phyloP scores from a whole-genome alignment of 2,329 filamentous ascomycete species.

The Pseudomassariella vexata region DNA sequence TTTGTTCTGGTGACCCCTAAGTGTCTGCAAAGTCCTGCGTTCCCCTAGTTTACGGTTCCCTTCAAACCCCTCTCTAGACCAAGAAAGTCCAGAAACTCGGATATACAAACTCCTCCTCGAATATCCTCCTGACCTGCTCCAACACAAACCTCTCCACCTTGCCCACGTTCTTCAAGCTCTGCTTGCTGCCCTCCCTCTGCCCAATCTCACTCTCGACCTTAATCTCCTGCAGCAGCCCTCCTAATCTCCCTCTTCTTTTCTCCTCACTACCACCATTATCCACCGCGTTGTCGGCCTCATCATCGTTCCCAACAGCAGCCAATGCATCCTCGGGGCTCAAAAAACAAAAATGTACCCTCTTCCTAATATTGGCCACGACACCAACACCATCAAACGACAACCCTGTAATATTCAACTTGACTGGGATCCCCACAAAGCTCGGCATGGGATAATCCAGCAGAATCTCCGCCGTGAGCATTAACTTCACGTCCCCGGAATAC shows the following conservation, averaged over 20 bases:
- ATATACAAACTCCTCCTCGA: slow-evolving; percentile 98
- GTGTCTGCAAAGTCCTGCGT: no score
- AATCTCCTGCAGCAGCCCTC: slow-evolving; percentile 84
- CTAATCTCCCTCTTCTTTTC: slow-evolving; percentile 43
- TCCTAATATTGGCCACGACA: slow-evolving; percentile 84
- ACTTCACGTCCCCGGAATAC: slow-evolving; percentile 80
- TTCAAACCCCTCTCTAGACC: slow-evolving; percentile 58
- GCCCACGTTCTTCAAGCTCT: slow-evolving; percentile 95
- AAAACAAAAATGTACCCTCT: slow-evolving; percentile 89
- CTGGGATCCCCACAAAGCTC: slow-evolving; percentile 90
- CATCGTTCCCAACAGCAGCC: slow-evolving; percentile 55
- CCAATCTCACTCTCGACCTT: slow-evolving; percentile 97
- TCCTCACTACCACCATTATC: slow-evolving; percentile 20
- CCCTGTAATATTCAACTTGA: slow-evolving; percentile 92
- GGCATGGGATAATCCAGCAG: slow-evolving; percentile 97
- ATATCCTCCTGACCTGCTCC: slow-evolving; percentile 92
- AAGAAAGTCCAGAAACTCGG: slow-evolving; percentile 98
- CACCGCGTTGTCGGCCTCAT: slow-evolving; percentile 21
- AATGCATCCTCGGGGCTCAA: slow-evolving; percentile 86
- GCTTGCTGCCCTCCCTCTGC: slow-evolving; percentile 82
- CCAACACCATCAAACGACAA: slow-evolving; percentile 93
- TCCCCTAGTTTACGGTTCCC: no score
- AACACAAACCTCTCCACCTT: slow-evolving; percentile 98
- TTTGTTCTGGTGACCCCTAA: no score
- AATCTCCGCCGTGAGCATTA: slow-evolving; percentile 91